Conservation (phyloP, 2,329 filamentous ascomycete genomes). For the Epichloe elymi region DNA sequence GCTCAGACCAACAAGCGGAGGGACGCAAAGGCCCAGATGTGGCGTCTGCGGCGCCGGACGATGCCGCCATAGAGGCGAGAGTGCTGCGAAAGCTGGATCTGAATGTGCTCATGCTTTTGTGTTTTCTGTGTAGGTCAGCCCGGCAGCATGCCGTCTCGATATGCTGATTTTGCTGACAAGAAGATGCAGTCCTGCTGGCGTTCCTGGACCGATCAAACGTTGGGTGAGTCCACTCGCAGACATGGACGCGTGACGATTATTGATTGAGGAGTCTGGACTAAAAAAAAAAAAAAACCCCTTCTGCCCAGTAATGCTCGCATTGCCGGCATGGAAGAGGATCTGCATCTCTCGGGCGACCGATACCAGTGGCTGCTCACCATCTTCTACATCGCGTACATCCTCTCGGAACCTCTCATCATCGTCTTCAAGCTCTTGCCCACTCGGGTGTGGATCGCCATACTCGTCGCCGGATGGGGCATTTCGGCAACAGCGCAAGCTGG, state of each 20-base stretch:
- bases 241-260: too few relatives aligned
- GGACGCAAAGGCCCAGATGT: background rate
- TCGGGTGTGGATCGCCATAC: constrained; percentile 2
- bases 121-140: background rate
- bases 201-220: constrained; percentile 12
- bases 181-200: constrained; percentile 7
- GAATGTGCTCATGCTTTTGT: background rate
- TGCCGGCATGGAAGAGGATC: constrained; percentile 10
- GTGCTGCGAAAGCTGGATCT: constrained; percentile 2
- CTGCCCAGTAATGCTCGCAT: constrained; percentile 11
- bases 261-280: background rate
- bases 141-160: background rate
- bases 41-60: background rate
- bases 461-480: constrained; percentile 7
- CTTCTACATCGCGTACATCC: constrained; percentile 11
- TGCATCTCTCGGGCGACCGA: constrained; percentile 9
- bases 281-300: background rate
- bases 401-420: constrained; percentile 9
- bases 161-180: background rate
- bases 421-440: constrained; percentile 6
- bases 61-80: background rate
- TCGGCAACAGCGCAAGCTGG: constrained; percentile 27
- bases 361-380: constrained; percentile 13
- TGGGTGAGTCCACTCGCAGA: constrained; percentile 5
- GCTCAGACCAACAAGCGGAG: background rate